Evolutionary conservation across 306 rosid genomes (phyloP), one percentile per base, ranked within the genome.

Genomic region (Bauhinia variegata): DNA sequence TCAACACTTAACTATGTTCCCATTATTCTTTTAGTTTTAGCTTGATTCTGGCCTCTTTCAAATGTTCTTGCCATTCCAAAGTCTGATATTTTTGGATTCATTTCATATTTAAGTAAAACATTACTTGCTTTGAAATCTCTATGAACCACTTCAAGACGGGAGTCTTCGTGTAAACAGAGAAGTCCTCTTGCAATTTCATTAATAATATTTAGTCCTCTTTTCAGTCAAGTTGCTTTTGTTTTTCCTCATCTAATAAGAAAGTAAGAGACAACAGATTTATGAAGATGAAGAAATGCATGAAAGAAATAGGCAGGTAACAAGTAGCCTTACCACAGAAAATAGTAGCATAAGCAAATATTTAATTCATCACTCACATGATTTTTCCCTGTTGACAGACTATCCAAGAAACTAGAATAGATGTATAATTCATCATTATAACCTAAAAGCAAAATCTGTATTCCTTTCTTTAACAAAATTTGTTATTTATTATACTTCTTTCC

Each of bases 121-220:
- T 85, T 85, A 55, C 67, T 74, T 8, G 83, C 70, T 73, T 85
- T 85, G 0, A 85, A 14, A 58, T 85, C 85, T 67, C 89, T 59
- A 55, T 85, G 89, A 23, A 85, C 76, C 15, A 82, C 39, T 67
- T 52, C 74, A 6, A 73, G 83, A 44, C 81, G 56, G 0, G 84
- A 86, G 52, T 80, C 86, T 41, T 86, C 88, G 3, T 80, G 91
- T 57, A 83, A 84, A 46, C 80, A 86, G 4, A 80, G 5, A 50
- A 83, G 76, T 50, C 91, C 88, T 58, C 53, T 75, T 11, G 82
- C 88, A n/a, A 83, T 83, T 52, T 82, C 88, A 41, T 72, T 54
- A 5, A 80, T 78, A 50, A 82, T 80, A 46, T 23, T 62, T 53
- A 55, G 4, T 38, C 78, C 44, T 43, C n/a, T 28, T 67, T 44